Percentiles rank a stretch among this genome's conserved stretches.
Evolutionary conservation across 2,329 filamentous ascomycete genomes (phyloP).

Genomic region (Zalaria obscura): DNA sequence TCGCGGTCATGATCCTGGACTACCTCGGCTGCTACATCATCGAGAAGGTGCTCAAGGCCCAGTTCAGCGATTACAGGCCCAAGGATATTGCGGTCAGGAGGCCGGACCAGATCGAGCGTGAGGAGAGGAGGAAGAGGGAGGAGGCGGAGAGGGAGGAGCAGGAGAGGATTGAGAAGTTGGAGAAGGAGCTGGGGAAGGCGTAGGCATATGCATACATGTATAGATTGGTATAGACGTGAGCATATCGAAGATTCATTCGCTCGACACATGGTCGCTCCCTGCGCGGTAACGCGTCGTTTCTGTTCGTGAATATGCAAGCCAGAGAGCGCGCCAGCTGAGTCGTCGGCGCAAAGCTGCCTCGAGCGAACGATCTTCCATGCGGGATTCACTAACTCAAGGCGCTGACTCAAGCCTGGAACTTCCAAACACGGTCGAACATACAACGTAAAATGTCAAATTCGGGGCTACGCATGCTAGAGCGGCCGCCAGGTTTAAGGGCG

Average conservation of each 20-base stretch:
- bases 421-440: no score
- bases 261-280: no score
- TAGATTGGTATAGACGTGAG: background rate
- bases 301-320: no score
- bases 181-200: conserved; percentile 17
- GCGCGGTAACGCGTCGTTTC: no score
- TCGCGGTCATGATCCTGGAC: conserved; percentile 71
- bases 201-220: conserved; percentile 2
- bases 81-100: conserved; percentile 84
- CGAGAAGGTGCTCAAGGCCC: conserved; percentile 68
- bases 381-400: no score
- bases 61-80: conserved; percentile 83
- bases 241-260: background rate
- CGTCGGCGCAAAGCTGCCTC: no score
- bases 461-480: no score
- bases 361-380: no score
- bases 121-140: conserved; percentile 51
- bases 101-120: conserved; percentile 71
- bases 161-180: conserved; percentile 15
- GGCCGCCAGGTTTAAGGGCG: no score
- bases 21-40: conserved; percentile 78
- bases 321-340: no score
- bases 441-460: no score
- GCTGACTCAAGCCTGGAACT: no score
- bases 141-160: conserved; percentile 25